A percentile compares a stretch with the other conserved stretches of the same genome.
These are phyloP conservation scores for Picea sitchensis DNA, from an alignment of 75 land plant genomes.

Conservation along the genomic window DNA sequence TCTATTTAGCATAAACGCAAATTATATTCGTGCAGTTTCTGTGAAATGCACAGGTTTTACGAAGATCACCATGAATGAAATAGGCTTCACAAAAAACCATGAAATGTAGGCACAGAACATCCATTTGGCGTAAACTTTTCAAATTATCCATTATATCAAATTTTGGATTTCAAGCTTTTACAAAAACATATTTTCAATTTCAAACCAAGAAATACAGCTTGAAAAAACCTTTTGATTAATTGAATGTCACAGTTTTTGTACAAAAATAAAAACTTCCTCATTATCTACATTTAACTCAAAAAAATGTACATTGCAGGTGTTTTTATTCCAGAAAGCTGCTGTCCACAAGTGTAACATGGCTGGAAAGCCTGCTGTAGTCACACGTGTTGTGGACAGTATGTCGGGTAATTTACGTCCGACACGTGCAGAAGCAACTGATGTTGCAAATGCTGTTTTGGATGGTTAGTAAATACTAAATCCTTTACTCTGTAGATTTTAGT, in stretches of 20 bases:
- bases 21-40: too few relatives aligned
- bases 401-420: constrained; percentile 44
- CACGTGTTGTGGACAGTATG: constrained; percentile 57
- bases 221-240: background rate
- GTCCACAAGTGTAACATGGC: constrained; percentile 42
- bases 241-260: background rate
- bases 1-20: too few relatives aligned
- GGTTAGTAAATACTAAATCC: constrained; percentile 10
- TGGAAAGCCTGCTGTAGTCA: constrained; percentile 46
- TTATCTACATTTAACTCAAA: background rate
- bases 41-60: too few relatives aligned
- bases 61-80: too few relatives aligned
- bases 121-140: too few relatives aligned
- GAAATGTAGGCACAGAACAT: too few relatives aligned
- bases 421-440: constrained; percentile 58
- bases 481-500: background rate
- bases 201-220: background rate
- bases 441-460: constrained; percentile 54
- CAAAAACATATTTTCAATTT: too few relatives aligned
- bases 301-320: constrained; percentile 18
- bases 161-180: too few relatives aligned
- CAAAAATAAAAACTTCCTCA: background rate
- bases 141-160: too few relatives aligned
- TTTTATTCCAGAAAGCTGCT: constrained; percentile 51
- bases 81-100: too few relatives aligned